Percentiles rank a stretch among this genome's conserved stretches.
These are phyloP conservation scores for Claviceps arundinis DNA, from an alignment of 2,329 filamentous ascomycete species.

Conservation along the genomic window DNA sequence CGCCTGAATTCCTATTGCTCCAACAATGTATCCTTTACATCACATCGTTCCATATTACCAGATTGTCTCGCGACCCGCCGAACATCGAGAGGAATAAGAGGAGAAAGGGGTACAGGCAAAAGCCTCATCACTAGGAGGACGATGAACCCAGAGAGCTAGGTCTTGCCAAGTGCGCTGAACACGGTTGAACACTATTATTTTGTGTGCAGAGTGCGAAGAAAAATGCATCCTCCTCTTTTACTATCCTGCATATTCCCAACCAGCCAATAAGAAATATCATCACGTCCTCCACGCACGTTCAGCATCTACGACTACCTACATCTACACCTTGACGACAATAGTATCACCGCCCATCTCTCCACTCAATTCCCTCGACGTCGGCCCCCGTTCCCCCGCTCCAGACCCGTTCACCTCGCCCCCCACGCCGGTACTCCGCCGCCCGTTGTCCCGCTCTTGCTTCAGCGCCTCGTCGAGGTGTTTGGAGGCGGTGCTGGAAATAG, in stretches of 20 bases:
- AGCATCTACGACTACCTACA: not conserved
- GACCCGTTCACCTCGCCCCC: conserved; percentile 17
- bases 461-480: conserved; percentile 30
- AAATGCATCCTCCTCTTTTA: too few relatives aligned
- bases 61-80: too few relatives aligned
- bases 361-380: conserved; percentile 40
- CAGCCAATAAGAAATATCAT: too few relatives aligned
- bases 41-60: too few relatives aligned
- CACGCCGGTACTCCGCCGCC: conserved; percentile 10
- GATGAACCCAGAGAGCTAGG: too few relatives aligned
- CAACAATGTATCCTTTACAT: too few relatives aligned
- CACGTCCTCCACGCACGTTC: not conserved
- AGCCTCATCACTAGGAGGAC: too few relatives aligned
- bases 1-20: too few relatives aligned
- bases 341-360: conserved; percentile 54
- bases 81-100: not conserved
- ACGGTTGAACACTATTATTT: too few relatives aligned
- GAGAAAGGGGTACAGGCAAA: not conserved
- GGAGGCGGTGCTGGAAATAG: conserved; percentile 10
- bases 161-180: too few relatives aligned
- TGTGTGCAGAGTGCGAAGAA: too few relatives aligned
- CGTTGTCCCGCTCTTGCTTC: conserved; percentile 19
- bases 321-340: not conserved
- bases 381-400: conserved; percentile 20
- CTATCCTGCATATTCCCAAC: too few relatives aligned